Evolutionary conservation across 2,329 filamentous ascomycete genomes (phyloP).

Genomic region (Calonectria pteridis): DNA sequence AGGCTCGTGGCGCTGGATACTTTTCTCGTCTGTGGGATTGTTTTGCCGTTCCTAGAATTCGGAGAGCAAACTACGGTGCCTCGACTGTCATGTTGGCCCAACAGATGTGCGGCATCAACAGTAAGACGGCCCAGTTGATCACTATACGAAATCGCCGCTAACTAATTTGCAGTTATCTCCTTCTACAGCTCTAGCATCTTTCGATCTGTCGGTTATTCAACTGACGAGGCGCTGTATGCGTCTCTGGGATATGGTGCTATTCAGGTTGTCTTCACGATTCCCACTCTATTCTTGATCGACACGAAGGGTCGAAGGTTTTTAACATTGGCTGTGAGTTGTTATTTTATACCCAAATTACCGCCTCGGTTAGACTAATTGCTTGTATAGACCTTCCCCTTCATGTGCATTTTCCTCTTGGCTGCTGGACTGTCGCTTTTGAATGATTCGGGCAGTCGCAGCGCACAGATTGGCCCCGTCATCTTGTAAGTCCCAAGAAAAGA

Average conservation of each 20-base stretch:
- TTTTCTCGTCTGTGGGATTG: constrained; percentile 61
- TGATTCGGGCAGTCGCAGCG: constrained; percentile 33
- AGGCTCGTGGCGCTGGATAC: constrained; percentile 45
- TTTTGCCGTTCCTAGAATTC: constrained; percentile 75
- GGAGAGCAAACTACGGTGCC: constrained; percentile 79
- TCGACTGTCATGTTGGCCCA: constrained; percentile 84
- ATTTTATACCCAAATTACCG: rapidly evolving
- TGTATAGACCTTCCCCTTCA: constrained; percentile 49
- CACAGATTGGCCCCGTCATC: constrained; percentile 45
- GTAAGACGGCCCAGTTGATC: constrained; percentile 8
- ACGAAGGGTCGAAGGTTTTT: constrained; percentile 41
- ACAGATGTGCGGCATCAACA: constrained; percentile 57
- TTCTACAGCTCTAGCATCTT: constrained; percentile 48
- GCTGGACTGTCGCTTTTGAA: constrained; percentile 49
- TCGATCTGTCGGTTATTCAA: constrained; percentile 39
- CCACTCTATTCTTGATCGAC: constrained; percentile 44
- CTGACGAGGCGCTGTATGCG: constrained; percentile 45
- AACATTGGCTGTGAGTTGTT: constrained; percentile 35
- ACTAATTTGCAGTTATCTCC: constrained; percentile 40
- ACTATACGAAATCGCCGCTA: background rate
- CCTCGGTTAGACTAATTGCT: background rate
- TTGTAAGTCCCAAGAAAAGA: constrained; percentile 28
- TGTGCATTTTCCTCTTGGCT: constrained; percentile 50
- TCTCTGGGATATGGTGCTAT: constrained; percentile 49
- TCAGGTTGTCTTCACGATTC: constrained; percentile 48